Conservation (phyloP, 148 eudicot genomes). For the Hydrangea macrophylla region DNA sequence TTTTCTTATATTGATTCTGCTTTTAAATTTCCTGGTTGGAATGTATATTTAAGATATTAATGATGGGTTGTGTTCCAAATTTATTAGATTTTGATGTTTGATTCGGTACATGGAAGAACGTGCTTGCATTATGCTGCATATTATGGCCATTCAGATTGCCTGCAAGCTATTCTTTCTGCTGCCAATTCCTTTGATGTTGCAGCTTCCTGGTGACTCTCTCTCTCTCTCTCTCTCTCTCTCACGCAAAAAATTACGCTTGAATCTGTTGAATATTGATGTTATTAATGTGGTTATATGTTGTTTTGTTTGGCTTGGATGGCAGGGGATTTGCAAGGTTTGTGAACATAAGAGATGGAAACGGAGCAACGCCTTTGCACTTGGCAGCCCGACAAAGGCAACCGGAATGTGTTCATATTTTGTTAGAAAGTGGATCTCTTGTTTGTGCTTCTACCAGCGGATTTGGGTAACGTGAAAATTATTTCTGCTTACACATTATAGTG, state of each 20-base stretch:
- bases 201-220: conserved; percentile 24
- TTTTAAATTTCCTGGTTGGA: neutral
- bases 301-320: conserved; percentile 5
- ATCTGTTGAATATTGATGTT: neutral
- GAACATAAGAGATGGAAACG: conserved; percentile 28
- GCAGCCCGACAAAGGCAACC: conserved; percentile 24
- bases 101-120: conserved; percentile 25
- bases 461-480: conserved; percentile 4
- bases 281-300: neutral
- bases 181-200: conserved; percentile 25
- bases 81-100: conserved; percentile 31
- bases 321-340: conserved; percentile 39
- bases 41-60: conserved; percentile 1
- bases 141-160: conserved; percentile 29
- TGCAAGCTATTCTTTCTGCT: conserved; percentile 28
- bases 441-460: conserved; percentile 26
- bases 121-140: conserved; percentile 37
- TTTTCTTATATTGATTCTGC: neutral
- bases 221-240: conserved; percentile 17
- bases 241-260: neutral
- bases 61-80: conserved; percentile 6
- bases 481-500: neutral
- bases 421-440: conserved; percentile 30
- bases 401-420: conserved; percentile 24
- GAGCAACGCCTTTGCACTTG: conserved; percentile 29